A percentile compares a stretch with the other conserved stretches of the same genome.
phyloP scores from a whole-genome alignment of 2,329 filamentous ascomycete species.

The Penicillium griseofulvum region DNA sequence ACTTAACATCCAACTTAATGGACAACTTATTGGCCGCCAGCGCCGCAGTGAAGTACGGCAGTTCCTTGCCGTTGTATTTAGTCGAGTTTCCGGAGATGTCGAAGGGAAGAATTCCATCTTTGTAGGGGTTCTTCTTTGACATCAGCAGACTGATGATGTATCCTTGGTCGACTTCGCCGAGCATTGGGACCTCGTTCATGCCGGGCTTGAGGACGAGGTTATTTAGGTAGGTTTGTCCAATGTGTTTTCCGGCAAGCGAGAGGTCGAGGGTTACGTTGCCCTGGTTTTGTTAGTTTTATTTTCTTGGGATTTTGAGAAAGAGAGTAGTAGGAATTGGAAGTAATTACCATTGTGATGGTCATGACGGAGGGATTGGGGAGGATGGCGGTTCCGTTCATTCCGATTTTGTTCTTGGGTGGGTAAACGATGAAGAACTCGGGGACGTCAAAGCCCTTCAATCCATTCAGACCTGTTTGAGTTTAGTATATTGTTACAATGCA shows the following conservation, averaged over 20 bases:
- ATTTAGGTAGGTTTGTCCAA: conserved; percentile 52
- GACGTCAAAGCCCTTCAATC: conserved; percentile 52
- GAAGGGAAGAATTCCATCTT: conserved; percentile 51
- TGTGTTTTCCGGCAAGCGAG: conserved; percentile 44
- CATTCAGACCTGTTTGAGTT: conserved; percentile 53
- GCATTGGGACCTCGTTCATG: conserved; percentile 52
- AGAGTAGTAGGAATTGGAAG: no score
- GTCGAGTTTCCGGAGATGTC: conserved; percentile 51
- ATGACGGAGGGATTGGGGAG: conserved; percentile 62
- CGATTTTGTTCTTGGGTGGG: conserved; percentile 46
- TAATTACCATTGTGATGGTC: conserved; percentile 50
- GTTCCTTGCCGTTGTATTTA: conserved; percentile 48
- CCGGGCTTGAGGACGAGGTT: conserved; percentile 56
- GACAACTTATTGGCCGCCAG: conserved; percentile 48
- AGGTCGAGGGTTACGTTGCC: conserved; percentile 59
- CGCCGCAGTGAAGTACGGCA: conserved; percentile 56
- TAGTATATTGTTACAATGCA: neutral
- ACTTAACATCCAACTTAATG: conserved; percentile 46
- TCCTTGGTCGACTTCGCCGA: conserved; percentile 47
- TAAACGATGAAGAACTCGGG: conserved; percentile 49
- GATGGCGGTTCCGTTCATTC: conserved; percentile 53
- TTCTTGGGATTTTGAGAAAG: neutral
- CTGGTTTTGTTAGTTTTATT: conserved; percentile 16
- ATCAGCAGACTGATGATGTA: conserved; percentile 31
- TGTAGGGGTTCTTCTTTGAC: conserved; percentile 36